Evolutionary conservation across 2,329 filamentous ascomycete genomes (phyloP), one percentile per base, ranked within the genome.

Genomic region (Xylaria sp.): DNA sequence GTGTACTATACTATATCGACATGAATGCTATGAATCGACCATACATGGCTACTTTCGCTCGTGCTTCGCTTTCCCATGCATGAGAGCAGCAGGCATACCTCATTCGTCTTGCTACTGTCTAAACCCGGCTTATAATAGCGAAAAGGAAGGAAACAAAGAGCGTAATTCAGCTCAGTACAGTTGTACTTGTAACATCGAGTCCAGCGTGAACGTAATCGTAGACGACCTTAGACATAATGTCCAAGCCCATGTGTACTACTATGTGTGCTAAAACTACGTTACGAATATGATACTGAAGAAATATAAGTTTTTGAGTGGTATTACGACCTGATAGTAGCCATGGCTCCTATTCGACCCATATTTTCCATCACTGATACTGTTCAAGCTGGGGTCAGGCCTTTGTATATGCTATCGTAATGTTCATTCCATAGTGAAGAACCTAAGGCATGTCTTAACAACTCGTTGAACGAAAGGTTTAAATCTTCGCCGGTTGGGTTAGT

Each of bases 1-100:
- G 23, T 59, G 56, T 59, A 59, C 15, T 31, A 58, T 58, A 57
- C 6, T 40, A 58, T 10, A 46, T 17, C 6, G 15, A 59, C 36
- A 40, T 42, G 31, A 38, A 23, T 33, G 31, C 31, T 31, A 53
- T 15, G 26, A 3, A 31, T 53, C 15, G 6, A 53, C 33, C 49
- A 31, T 28, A 7, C 11, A 28, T 51, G 13, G 26, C 48, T 51
- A 31, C 7, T 53, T 15, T 26, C 5, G 10, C 49, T 51, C 26
- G 10, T 38, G 11, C 38, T 40, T 17, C 13, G 2, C 13, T 40
- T 40, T 4, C 38, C 38, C 6, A 4, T 38, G 36, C 36, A 13
- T 38, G 10, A 13, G 36, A 11, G 11, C 3, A 10, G 9, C 10
- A 36, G 33, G 33, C 10, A 9, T 2, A 9, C 33, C 33, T 2